Evolutionary conservation across 345 rosid genomes (phyloP), one percentile per base, ranked within the genome.

Genomic region (Atalantia buxifolia): DNA sequence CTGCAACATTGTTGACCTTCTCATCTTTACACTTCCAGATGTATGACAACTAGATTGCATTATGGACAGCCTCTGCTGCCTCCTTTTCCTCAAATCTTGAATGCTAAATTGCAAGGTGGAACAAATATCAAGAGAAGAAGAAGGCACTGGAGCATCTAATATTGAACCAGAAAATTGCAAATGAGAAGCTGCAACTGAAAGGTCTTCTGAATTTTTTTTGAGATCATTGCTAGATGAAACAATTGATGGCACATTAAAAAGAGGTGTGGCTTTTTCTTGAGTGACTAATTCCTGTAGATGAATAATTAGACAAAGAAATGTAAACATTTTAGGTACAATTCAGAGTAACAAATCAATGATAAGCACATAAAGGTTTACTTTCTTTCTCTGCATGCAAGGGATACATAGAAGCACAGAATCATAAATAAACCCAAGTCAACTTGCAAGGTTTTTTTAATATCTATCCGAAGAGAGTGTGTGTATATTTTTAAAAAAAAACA

Each of bases 41-140:
- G 71, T 74, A 56, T 45, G 75, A 83, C 84, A 68, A 80, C 72
- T 78, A 64, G 86, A 76, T 79, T 82, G 85, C 80, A 87, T 71
- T 76, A 87, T 84, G 48, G 87, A 88, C 80, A 86, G 81, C 86
- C 92, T 92, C 84, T 83, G 89, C 81, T 81, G 84, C 84, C 98
- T 90, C 81, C 88, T 87, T 76, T 81, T 68, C 85, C 50, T 83
- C 53, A 96, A 87, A 73, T 92, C 92, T 81, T 90, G 84, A 77
- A 90, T 87, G 84, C 87, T 87, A 88, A 96, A 96, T 66, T 92
- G 87, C 82, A 91, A 81, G 66, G 88, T 89, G 75, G 92, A 83
- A 82, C 85, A 88, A 73, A 83, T 84, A 77, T 88, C 86, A 77
- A 89, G 89, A 76, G 84, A 83, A 57, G 93, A 81, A 55, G 85